Evolutionary conservation across 106 monocot genomes (phyloP), one percentile per base, ranked within the genome.

Genomic region (Acorus gramineus): DNA sequence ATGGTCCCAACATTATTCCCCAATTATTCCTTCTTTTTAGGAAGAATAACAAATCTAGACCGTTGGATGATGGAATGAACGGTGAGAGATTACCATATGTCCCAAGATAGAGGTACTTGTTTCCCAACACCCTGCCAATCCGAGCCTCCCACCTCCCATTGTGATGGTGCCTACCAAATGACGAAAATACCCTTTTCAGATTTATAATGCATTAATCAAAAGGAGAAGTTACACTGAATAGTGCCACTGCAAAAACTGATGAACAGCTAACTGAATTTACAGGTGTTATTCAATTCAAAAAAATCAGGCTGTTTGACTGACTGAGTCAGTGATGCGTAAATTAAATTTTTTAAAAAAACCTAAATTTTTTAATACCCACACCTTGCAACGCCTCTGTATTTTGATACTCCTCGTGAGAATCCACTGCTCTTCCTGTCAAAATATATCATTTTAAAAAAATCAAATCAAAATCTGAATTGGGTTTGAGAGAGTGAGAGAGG

Each of bases 81-180:
- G 47, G 12, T 14, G 49, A 57, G 4, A 3, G 11, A 14, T 56
- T 77, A 92, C 87, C 73, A 47, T 76, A 92, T 3, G 92, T 92
- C 62, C 92, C 92, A 42, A 92, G 71, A 44, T 92, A 92, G 11
- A 92, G 74, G 44, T 92, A 92, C 50, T 87, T 92, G 74, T 92
- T 92, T 56, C 87, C 92, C 2, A 76, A 72, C 4, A 92, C 87
- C 6, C 92, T 52, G 7, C 92, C 92, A 57, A 92, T 87, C 65
- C 92, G 61, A 2, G 92, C 92, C 63, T 92, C 92, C 92, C 92
- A 92, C 70, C 87, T 70, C 42, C 87, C 92, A 59, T 92, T 92
- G 55, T 87, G 92, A 13, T 92, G 87, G 59, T 92, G 92, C 67
- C 92, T 92, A 65, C 60, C 56, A 5, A 68, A 28, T 28, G 28